A percentile compares a stretch with the other conserved stretches of the same genome.
Evolutionary conservation across 805 yeast genomes (phyloP).

Genomic region (Ascoidea asiatica): DNA sequence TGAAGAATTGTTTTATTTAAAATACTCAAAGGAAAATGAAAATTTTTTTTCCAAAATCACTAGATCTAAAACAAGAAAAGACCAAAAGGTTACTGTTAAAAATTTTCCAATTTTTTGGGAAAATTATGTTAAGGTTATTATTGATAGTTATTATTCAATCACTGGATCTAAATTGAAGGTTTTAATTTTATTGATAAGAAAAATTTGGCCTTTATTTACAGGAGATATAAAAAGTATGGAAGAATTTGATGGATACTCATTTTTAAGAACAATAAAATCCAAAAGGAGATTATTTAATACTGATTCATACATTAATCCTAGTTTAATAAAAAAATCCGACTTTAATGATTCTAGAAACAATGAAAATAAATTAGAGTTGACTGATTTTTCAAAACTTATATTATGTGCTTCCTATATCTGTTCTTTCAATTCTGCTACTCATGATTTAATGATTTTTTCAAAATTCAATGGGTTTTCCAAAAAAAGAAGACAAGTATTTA

Average conservation of each 20-base stretch:
- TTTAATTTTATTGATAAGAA: conserved; percentile 9
- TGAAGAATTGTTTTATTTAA: conserved; percentile 10
- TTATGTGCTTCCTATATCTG: conserved; percentile 31
- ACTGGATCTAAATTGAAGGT: conserved; percentile 25
- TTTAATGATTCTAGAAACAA: neutral
- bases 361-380: conserved; percentile 18
- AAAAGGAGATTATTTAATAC: neutral
- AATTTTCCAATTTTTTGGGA: conserved; percentile 20
- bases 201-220: conserved; percentile 8
- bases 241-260: too few relatives aligned
- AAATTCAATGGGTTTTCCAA: conserved; percentile 13
- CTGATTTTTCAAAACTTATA: conserved; percentile 26
- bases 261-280: too few relatives aligned
- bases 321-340: too few relatives aligned
- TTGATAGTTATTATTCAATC: conserved; percentile 25
- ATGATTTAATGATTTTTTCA: conserved; percentile 27
- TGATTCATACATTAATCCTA: neutral
- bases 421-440: conserved; percentile 24
- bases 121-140: conserved; percentile 24
- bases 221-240: neutral
- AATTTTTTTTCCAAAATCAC: too few relatives aligned
- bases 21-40: neutral
- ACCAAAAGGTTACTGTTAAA: conserved; percentile 9
- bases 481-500: neutral
- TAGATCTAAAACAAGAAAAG: conserved; percentile 10